phyloP scores from a whole-genome alignment of 768 basidiomycete species.

The Lactarius sanguifluus region DNA sequence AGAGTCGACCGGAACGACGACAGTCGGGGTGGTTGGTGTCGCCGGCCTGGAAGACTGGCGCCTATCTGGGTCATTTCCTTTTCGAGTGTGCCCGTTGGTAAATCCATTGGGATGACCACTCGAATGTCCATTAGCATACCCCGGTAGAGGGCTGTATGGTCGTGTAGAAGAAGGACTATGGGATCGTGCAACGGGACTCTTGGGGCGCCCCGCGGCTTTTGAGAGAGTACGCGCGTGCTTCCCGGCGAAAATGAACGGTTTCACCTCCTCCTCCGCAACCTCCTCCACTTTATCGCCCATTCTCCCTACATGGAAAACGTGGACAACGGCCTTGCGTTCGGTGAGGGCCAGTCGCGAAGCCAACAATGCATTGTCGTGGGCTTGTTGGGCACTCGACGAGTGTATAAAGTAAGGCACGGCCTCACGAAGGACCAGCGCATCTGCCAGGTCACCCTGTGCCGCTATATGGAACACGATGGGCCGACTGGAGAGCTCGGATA shows the following conservation, averaged over 20 bases:
- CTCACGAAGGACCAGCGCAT: constrained; percentile 74
- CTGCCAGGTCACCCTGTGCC: constrained; percentile 63
- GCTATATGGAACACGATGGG: constrained; percentile 76
- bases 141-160: constrained; percentile 11
- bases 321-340: constrained; percentile 77
- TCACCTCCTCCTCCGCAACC: constrained; percentile 57
- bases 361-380: constrained; percentile 87
- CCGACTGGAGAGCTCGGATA: constrained; percentile 61
- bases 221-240: constrained; percentile 35
- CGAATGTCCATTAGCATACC: constrained; percentile 26
- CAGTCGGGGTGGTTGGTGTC: constrained; percentile 26
- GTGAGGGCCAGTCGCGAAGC: constrained; percentile 75
- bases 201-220: constrained; percentile 9
- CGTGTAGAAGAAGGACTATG: constrained; percentile 13
- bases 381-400: constrained; percentile 73
- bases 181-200: constrained; percentile 3
- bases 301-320: constrained; percentile 63
- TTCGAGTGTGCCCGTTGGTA: constrained; percentile 37
- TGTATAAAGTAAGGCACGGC: constrained; percentile 80
- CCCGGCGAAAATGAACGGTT: constrained; percentile 56
- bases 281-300: constrained; percentile 47
- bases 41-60: constrained; percentile 21
- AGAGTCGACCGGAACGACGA: constrained; percentile 31
- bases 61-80: constrained; percentile 34
- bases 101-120: constrained; percentile 39